Base-by-base conservation (phyloP, 495 filamentous ascomycete genomes). In the Penicillium argentinense region DNA sequence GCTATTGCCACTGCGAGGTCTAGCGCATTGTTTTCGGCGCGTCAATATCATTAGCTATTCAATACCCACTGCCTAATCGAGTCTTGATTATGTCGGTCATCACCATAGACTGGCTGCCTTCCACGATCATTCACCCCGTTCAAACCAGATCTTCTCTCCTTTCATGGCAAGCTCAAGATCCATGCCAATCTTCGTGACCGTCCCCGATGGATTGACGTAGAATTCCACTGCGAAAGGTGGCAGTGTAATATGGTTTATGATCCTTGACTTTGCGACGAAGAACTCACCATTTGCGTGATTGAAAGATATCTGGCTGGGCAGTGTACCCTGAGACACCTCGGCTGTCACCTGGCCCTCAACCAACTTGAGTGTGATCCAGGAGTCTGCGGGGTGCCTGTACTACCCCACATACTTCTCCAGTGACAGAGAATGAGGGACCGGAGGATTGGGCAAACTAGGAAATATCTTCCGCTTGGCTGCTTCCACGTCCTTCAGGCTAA, bases 141-240 rank as follows among this genome's bases (percentile, higher is more conserved):
- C 60, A 48, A 64, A 62, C 56, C 55, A 64, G 17, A 57, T 51
- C 40, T 42, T 62, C n/a, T 67, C 57, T 12, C 57, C 61, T 9
- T 62, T 58, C 47, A 73, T 25, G 13, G 45, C 47, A 17, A 54
- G 37, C 29, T 68, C 55, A 24, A 69, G 45, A 24, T 45, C 41
- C 23, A 73, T 47, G 1, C 62, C 65, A 16, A 75, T 27, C 38
- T 39, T 60, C 18, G 30, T 52, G 3, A 60, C 66, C 2, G n/a
- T 30, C 8, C 74, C 74, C 18, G 51, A 53, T 1, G 55, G 51
- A 12, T 66, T 63, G 12, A 78, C 37, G 17, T 57, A 51, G 25
- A 76, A 76, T 39, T 72, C 67, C 6, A 60, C 67, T 22, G 42
- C 9, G 9, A 50, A 47, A 0, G 49, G 29, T 3, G n/a, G 21